A percentile compares a stretch with the other conserved stretches of the same genome.
These are phyloP conservation scores for Auriculariales sp. DNA, from an alignment of 768 basidiomycete genomes.

Conservation along the genomic window DNA sequence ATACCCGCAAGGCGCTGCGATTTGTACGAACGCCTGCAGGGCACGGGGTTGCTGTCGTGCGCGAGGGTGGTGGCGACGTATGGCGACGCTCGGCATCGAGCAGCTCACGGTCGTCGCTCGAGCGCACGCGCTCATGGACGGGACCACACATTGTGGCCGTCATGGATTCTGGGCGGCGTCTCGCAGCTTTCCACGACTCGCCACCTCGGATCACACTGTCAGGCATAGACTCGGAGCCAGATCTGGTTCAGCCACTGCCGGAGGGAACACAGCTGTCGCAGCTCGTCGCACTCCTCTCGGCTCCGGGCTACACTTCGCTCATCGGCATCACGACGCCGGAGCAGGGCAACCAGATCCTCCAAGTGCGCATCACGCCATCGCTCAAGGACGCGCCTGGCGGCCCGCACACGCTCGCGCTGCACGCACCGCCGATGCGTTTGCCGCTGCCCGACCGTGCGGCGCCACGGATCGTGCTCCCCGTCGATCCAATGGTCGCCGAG, in stretches of 20 bases:
- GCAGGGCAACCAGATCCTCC: constrained; percentile 44
- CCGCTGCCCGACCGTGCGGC: constrained; percentile 15
- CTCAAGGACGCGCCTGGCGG: constrained; percentile 10
- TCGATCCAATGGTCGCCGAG: constrained; percentile 84
- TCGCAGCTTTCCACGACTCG: constrained; percentile 43
- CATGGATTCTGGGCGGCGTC: constrained; percentile 41
- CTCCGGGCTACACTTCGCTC: constrained; percentile 36
- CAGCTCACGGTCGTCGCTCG: constrained; percentile 30
- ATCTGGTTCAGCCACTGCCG: constrained; percentile 18
- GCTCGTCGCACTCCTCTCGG: constrained; percentile 53
- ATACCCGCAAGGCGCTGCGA: constrained; percentile 38
- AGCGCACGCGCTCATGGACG: constrained; percentile 36
- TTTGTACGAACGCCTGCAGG: constrained; percentile 74
- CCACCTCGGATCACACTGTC: constrained; percentile 13
- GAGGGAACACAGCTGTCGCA: constrained; percentile 31
- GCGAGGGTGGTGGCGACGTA: constrained; percentile 41
- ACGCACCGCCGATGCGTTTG: constrained; percentile 39
- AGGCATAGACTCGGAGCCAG: constrained; percentile 3
- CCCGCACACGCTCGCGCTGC: constrained; percentile 26
- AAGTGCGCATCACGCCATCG: constrained; percentile 28
- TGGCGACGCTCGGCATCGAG: constrained; percentile 31
- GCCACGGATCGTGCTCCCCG: constrained; percentile 42
- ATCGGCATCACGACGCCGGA: constrained; percentile 52
- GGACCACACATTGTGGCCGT: constrained; percentile 56
- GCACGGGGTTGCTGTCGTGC: constrained; percentile 52